phyloP scores from a whole-genome alignment of 2,329 filamentous ascomycete genomes.

The Aspergillus sp. region DNA sequence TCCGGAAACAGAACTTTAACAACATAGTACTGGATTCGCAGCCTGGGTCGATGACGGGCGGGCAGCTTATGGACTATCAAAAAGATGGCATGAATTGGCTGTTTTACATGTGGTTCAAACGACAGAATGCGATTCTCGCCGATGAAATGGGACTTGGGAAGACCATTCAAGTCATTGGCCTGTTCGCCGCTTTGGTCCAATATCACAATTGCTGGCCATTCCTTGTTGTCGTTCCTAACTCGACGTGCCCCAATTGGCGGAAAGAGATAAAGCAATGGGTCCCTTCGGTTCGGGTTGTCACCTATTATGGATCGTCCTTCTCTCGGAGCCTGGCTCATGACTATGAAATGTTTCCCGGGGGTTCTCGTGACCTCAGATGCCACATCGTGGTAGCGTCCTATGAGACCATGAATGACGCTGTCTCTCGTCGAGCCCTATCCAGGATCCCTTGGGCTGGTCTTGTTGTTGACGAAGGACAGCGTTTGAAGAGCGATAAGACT shows the following conservation, averaged over 20 bases:
- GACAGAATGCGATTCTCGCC: constrained; percentile 80
- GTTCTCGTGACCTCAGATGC: constrained; percentile 60
- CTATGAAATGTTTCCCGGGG: constrained; percentile 71
- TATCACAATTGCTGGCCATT: constrained; percentile 77
- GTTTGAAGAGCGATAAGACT: constrained; percentile 86
- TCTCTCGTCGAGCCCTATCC: constrained; percentile 56
- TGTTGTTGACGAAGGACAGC: constrained; percentile 89
- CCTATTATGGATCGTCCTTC: constrained; percentile 72
- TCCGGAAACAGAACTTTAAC: constrained; percentile 57
- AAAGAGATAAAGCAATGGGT: constrained; percentile 93
- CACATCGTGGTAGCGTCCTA: constrained; percentile 95
- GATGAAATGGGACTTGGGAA: constrained; percentile 99
- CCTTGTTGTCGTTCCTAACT: constrained; percentile 84
- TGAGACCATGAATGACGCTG: constrained; percentile 70
- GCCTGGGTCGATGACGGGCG: constrained; percentile 62
- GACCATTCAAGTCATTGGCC: constrained; percentile 82
- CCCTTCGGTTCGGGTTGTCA: constrained; percentile 75
- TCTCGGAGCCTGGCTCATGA: constrained; percentile 68
- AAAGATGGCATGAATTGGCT: constrained; percentile 92
- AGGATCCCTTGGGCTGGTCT: constrained; percentile 74
- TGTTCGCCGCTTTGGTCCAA: constrained; percentile 65
- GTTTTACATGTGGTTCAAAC: constrained; percentile 74
- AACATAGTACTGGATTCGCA: constrained; percentile 61
- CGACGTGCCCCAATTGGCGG: constrained; percentile 95
- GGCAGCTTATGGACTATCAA: constrained; percentile 88